Evolutionary conservation across 2,329 filamentous ascomycete species (phyloP), one percentile per base, ranked within the genome.

Genomic region (Tothia fuscella): DNA sequence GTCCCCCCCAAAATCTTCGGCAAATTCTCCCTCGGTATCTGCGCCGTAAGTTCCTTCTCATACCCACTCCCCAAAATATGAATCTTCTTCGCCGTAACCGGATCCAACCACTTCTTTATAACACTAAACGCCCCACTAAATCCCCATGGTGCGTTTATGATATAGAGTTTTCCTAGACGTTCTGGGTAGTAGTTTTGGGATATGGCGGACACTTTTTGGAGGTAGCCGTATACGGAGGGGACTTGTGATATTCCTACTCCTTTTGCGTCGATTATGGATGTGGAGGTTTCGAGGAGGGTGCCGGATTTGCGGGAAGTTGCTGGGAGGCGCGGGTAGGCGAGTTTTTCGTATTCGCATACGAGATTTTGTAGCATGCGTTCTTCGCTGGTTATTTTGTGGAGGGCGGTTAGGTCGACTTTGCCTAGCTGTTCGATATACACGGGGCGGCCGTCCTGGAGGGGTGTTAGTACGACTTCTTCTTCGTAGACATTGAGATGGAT

Each of bases 151-250:
- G 89, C 85, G 66, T 98, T 98, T 78, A 98, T 95, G 54, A 98
- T 69, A 73, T 94, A 98, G 12, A 98, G 74, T 66, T 87, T 88
- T 56, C 91, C 91, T 46, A 98, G 73, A 46, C 91, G 84, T 73
- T 98, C 91, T 6, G 91, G 91, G 68, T 98, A 98, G 77, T 96
- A 93, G 75, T 96, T 94, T 67, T 96, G 91, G 50, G 85, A 93
- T 66, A 98, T 84, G 60, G 70, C 79, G 25, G 86, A 91, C 34
- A 86, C 87, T 59, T 82, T 76, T 55, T 77, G 77, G 52, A 98
- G 76, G 68, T 95, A 96, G 42, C 77, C 74, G 70, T 93, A 94
- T 45, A 95, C 89, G 47, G 82, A 81, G 48, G 78, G 74, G 32
- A 85, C 79, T 65, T 82, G 91, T 59, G 71, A 73, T 53, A 96